These are phyloP conservation scores for Cryptosporidium ubiquitum DNA, from an alignment of 169 alveolate genomes.

Conservation along the genomic window DNA sequence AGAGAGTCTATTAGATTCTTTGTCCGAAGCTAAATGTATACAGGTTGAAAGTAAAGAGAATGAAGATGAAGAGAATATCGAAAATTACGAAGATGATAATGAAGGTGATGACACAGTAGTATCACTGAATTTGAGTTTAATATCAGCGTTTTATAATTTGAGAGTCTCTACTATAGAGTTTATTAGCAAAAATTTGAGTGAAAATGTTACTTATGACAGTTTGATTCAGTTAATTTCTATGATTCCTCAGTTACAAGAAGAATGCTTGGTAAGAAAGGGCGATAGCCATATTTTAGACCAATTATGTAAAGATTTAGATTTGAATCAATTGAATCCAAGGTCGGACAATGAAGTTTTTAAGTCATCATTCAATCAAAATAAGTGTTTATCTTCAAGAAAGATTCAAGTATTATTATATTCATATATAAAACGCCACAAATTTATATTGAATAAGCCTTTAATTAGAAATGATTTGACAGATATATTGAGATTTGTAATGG, in stretches of 20 bases:
- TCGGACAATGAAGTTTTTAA: not conserved
- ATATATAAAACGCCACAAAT: constrained; percentile 42
- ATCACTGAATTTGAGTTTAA: constrained; percentile 85
- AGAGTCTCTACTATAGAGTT: constrained; percentile 79
- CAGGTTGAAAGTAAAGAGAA: constrained; percentile 88
- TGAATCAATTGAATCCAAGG: not conserved
- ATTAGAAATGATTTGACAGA: constrained; percentile 66
- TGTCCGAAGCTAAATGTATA: constrained; percentile 94
- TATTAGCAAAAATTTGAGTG: constrained; percentile 15
- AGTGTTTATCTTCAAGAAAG: not conserved
- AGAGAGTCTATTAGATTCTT: constrained; percentile 92
- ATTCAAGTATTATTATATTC: constrained; percentile 13
- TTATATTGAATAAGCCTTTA: not conserved
- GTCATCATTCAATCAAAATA: not conserved
- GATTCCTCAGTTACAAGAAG: constrained; percentile 42
- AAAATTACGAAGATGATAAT: constrained; percentile 75
- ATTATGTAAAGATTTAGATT: not conserved
- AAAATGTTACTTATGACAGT: constrained; percentile 14
- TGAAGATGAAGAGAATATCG: constrained; percentile 80
- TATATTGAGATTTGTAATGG: constrained; percentile 82
- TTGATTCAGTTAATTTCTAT: constrained; percentile 16
- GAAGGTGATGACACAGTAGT: constrained; percentile 75
- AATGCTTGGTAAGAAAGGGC: constrained; percentile 36
- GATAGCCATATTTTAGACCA: not conserved
- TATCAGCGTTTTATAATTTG: constrained; percentile 83